Percentiles rank a stretch among this genome's conserved stretches.
phyloP scores from a whole-genome alignment of 805 yeast species.

The Myxozyma kluyveri region DNA sequence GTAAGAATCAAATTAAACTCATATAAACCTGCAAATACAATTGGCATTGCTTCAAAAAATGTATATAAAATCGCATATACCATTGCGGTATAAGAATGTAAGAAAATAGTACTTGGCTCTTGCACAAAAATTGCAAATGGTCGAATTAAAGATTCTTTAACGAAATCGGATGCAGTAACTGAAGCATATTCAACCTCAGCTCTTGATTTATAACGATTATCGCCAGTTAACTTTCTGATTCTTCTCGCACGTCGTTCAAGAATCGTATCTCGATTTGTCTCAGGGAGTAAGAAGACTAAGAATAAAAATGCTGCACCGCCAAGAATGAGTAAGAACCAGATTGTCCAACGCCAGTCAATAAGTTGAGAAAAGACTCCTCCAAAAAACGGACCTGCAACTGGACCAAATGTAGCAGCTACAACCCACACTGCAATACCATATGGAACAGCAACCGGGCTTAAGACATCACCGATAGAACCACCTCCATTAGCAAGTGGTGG shows the following conservation, averaged over 20 bases:
- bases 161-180: constrained; percentile 19
- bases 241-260: constrained; percentile 51
- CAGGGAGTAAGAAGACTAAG: constrained; percentile 49
- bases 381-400: constrained; percentile 54
- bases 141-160: constrained; percentile 31
- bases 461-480: no score
- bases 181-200: constrained; percentile 25
- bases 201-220: constrained; percentile 44
- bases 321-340: constrained; percentile 37
- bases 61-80: constrained; percentile 54
- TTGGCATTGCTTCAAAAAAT: constrained; percentile 63
- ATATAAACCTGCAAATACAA: constrained; percentile 48
- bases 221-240: constrained; percentile 50
- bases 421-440: constrained; percentile 54
- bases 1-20: constrained; percentile 49
- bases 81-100: constrained; percentile 52
- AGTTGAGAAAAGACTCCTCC: constrained; percentile 49
- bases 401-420: constrained; percentile 52
- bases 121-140: constrained; percentile 48
- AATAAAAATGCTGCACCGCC: constrained; percentile 42
- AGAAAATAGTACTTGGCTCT: constrained; percentile 58
- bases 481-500: constrained; percentile 61
- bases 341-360: constrained; percentile 49
- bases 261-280: constrained; percentile 48
- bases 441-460: constrained; percentile 45